phyloP scores from a whole-genome alignment of 2,329 filamentous ascomycete species.

The Trichoderma asperellum region DNA sequence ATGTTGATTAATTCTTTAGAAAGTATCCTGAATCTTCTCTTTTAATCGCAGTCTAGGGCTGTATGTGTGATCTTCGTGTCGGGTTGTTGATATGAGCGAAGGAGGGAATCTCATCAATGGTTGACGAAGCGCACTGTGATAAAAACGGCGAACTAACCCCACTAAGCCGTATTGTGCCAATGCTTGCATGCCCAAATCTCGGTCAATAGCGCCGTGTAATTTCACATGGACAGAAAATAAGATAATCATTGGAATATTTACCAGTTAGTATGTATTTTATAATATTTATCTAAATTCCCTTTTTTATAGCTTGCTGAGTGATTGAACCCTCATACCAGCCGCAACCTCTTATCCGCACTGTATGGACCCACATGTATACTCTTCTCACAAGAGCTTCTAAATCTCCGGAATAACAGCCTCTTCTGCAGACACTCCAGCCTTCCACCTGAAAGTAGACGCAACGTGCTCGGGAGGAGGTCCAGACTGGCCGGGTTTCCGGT shows the following conservation, averaged over 20 bases:
- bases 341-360: not conserved
- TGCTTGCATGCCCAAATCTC: not conserved
- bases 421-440: conserved; percentile 25
- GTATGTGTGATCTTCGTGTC: not conserved
- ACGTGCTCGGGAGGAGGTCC: conserved; percentile 57
- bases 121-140: conserved; percentile 13
- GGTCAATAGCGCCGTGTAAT: not conserved
- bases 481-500: conserved; percentile 53
- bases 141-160: not conserved
- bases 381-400: not conserved
- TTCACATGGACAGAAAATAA: not conserved
- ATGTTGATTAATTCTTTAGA: not conserved
- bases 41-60: not conserved
- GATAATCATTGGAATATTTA: not conserved
- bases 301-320: not conserved
- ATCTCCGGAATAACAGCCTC: conserved; percentile 28
- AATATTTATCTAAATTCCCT: not conserved
- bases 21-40: not conserved
- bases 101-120: conserved; percentile 5
- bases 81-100: conserved; percentile 2
- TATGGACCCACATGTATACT: not conserved
- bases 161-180: not conserved
- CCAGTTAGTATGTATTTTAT: not conserved
- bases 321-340: not conserved
- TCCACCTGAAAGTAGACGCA: conserved; percentile 54